Base-by-base conservation (phyloP, 108 stramenopile species). In the Discostella stelligeroides region DNA sequence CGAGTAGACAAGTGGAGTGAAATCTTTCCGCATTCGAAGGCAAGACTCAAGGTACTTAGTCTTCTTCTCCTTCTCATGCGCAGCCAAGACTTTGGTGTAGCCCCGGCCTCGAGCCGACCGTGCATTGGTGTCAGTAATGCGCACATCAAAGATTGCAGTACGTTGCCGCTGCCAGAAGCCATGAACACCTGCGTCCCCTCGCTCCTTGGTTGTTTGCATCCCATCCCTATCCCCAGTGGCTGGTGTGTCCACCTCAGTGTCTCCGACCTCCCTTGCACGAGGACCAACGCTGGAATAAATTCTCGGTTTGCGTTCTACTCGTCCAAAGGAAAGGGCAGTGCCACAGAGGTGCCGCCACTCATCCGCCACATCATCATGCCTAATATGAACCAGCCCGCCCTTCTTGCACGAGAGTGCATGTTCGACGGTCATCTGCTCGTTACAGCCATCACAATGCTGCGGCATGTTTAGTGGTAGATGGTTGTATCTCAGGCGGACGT, bases 1-100 rank as follows among this genome's bases (percentile, higher is more conserved):
- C 7, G 65, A 81, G 38, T 70, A 81, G 18, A 75, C 74, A 20
- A 75, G 48, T 29, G 63, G 80, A 23, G 75, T 76, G 68, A 74
- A 76, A 58, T 63, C 39, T 29, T 43, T 51, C 46, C 60, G 66
- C 38, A 23, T 9, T 28, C 53, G 61, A 27, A 60, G 17, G 46
- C 79, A 80, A 29, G 42, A 28, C 7, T 7, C 66, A 42, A 63
- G 51, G 45, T 80, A 72, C 27, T 80, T 80, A 25, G 59, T 62
- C 74, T 72, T 76, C 62, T 72, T 76, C 41, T 34, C 49, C 63
- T 48, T 59, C 40, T 56, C 70, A 40, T 57, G 50, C 59, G 12
- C 17, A 10, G 11, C 14, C 5, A 73, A 69, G 2, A 70, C 65
- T 38, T 58, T 66, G 29, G 48, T 48, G 0, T 53, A 34, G 3